Evolutionary conservation across 2,329 filamentous ascomycete species (phyloP).

Genomic region (Penicillium nordicum): DNA sequence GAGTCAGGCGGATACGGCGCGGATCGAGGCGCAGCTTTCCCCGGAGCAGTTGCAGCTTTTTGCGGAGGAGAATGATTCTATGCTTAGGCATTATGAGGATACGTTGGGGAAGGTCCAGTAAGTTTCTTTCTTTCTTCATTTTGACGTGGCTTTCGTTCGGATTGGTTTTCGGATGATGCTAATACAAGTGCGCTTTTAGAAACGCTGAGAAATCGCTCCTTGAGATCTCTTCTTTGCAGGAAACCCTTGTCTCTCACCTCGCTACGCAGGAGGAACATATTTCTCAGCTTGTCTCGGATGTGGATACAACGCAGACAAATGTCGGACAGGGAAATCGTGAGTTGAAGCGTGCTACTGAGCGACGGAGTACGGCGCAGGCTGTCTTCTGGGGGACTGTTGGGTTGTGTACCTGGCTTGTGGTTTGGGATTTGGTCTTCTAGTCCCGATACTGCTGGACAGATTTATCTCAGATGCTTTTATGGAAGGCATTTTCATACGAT

Average conservation of each 20-base stretch:
- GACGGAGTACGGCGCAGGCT: conserved; percentile 68
- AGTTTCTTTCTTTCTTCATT: conserved; percentile 34
- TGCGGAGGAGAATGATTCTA: conserved; percentile 85
- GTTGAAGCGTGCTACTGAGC: conserved; percentile 74
- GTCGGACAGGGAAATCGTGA: conserved; percentile 87
- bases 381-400: conserved; percentile 79
- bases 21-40: conserved; percentile 61
- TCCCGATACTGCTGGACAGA: background rate
- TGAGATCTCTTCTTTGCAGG: conserved; percentile 90
- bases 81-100: conserved; percentile 90
- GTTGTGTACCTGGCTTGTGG: conserved; percentile 68
- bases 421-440: conserved; percentile 69
- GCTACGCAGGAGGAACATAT: conserved; percentile 84
- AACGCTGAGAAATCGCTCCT: conserved; percentile 84
- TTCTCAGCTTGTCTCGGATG: conserved; percentile 81
- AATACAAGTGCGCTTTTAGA: conserved; percentile 44
- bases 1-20: conserved; percentile 33
- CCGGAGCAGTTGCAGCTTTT: conserved; percentile 89
- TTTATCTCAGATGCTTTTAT: background rate
- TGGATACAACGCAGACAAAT: conserved; percentile 76
- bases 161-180: background rate
- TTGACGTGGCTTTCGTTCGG: background rate
- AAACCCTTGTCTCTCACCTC: conserved; percentile 80
- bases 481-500: background rate
- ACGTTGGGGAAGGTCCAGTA: conserved; percentile 93